Evolutionary conservation across 164 flowering plant species (phyloP).

Genomic region (Chimonanthus praecox): DNA sequence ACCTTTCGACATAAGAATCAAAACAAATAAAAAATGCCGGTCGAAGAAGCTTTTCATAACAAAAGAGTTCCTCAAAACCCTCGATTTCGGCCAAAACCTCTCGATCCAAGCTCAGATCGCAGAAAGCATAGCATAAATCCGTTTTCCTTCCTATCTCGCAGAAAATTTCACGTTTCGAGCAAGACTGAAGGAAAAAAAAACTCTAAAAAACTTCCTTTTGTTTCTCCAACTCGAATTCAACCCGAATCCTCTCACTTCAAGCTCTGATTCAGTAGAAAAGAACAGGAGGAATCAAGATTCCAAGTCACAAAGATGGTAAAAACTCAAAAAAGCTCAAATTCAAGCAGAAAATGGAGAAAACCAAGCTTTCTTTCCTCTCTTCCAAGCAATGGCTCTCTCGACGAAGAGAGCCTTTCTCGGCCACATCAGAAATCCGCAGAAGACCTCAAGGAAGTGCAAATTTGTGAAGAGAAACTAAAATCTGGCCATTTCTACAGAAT

Average conservation of each 20-base stretch:
- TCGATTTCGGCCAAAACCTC: not conserved
- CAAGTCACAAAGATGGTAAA: too few relatives aligned
- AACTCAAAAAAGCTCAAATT: not conserved
- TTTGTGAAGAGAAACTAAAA: not conserved
- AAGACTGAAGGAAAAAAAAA: not conserved
- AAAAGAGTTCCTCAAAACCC: not conserved
- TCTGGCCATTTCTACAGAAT: not conserved
- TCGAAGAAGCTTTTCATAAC: not conserved
- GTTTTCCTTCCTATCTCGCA: too few relatives aligned
- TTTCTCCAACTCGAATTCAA: not conserved
- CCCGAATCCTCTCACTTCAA: not conserved
- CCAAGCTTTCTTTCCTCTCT: not conserved
- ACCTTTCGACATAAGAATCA: not conserved
- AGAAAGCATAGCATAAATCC: not conserved
- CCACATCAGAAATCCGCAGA: not conserved
- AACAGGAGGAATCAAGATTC: not conserved
- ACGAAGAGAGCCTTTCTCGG: not conserved
- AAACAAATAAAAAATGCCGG: not conserved
- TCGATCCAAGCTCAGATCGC: not conserved
- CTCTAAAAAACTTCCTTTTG: not conserved
- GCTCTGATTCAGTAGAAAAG: not conserved
- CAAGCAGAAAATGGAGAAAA: not conserved
- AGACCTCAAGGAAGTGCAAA: not conserved
- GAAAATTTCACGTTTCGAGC: not conserved
- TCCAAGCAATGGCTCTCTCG: not conserved